Conservation (phyloP, 768 basidiomycete genomes). For the Mycena albidolilacea region DNA sequence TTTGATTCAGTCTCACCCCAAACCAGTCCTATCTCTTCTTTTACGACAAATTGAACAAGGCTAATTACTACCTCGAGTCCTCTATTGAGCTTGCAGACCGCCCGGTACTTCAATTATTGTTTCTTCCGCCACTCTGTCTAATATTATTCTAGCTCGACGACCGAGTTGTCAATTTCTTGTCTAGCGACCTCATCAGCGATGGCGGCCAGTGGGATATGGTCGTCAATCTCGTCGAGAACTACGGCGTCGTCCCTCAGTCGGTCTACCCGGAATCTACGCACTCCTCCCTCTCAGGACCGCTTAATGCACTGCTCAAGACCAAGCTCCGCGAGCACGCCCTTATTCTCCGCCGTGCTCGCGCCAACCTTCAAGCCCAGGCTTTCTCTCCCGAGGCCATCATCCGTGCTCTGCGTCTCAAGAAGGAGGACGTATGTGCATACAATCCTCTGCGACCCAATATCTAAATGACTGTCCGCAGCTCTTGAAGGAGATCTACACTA, state of each 20-base stretch:
- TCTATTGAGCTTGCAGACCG: slow-evolving; percentile 86
- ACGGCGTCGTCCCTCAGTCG: slow-evolving; percentile 89
- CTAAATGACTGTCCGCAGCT: slow-evolving; percentile 51
- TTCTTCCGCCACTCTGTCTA: background rate
- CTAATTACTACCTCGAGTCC: slow-evolving; percentile 93
- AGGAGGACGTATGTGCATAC: slow-evolving; percentile 62
- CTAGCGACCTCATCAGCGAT: slow-evolving; percentile 85
- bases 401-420: slow-evolving; percentile 80
- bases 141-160: slow-evolving; percentile 68
- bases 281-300: slow-evolving; percentile 78
- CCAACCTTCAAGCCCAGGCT: slow-evolving; percentile 64
- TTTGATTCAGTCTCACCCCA: background rate
- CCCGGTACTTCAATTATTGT: slow-evolving; percentile 57
- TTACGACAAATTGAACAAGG: slow-evolving; percentile 96
- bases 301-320: slow-evolving; percentile 87
- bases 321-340: slow-evolving; percentile 94
- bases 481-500: slow-evolving; percentile 86
- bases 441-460: background rate
- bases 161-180: slow-evolving; percentile 84
- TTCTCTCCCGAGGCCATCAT: slow-evolving; percentile 64
- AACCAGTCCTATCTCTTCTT: slow-evolving; percentile 90
- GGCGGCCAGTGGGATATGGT: slow-evolving; percentile 98
- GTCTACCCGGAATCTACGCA: slow-evolving; percentile 89
- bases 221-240: slow-evolving; percentile 71
- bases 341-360: slow-evolving; percentile 76